Base-by-base conservation (phyloP, 164 flowering plant species). In the Piper longum region DNA sequence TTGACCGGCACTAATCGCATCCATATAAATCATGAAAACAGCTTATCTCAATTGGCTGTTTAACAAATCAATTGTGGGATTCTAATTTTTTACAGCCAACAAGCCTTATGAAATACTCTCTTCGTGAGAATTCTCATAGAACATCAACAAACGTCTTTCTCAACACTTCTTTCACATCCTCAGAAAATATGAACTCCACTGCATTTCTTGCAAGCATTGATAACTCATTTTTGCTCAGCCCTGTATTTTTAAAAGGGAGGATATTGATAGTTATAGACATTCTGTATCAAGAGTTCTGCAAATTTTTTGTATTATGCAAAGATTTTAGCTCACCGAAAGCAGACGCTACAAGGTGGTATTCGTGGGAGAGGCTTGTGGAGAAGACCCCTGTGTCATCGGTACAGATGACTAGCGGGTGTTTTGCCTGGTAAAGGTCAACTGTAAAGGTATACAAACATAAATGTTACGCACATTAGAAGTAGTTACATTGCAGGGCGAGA, bases 321-420 rank as follows among this genome's bases (percentile, higher is more conserved):
- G 16, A 41, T 5, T 41, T 55, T 39, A 16, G 73, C 82, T 13
- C 68, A 91, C 99, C 96, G 70, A 88, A 88, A 60, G 96, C 65
- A 59, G 86, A 74, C 59, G 95, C 78, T 13, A 91, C 99, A 70
- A 88, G 80, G 43, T 40, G 48, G 69, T 84, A 90, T 63, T 93
- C 99, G 2, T 63, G 64, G 4, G 96, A 80, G 40, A 91, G 82
- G 62, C 81, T 84, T 63, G 99, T 95, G 2, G 96, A 95, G 79
- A 91, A 91, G 16, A 95, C 83, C 16, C 99, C 99, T 0, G 77
- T 2, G 60, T 95, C 99, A 69, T 95, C 99, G 1, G 99, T 95
- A 81, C 99, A 95, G 62, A 95, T 64, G 62, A 74, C 62, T 59
- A 95, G 4, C 7, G 99, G 99, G 70, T 95, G 97, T 16, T 82